Evolutionary conservation across 805 yeast genomes (phyloP).

Genomic region (Wickerhamomyces ciferrii): DNA sequence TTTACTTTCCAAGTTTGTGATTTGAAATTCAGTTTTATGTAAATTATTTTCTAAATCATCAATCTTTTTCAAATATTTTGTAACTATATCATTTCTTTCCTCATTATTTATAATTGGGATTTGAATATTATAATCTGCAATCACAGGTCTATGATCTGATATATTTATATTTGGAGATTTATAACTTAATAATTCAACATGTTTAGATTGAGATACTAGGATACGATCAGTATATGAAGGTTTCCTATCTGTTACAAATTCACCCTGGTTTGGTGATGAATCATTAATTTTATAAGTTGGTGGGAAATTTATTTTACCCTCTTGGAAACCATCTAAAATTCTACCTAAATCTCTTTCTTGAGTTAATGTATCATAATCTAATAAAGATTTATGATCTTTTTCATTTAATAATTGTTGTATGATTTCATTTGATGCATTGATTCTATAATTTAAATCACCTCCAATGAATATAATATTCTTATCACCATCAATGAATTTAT

Average conservation of each 20-base stretch:
- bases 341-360: conserved; percentile 27
- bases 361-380: conserved; percentile 39
- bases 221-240: conserved; percentile 63
- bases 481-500: conserved; percentile 10
- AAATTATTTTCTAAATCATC: conserved; percentile 39
- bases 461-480: conserved; percentile 29
- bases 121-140: conserved; percentile 27
- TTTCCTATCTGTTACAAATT: conserved; percentile 29
- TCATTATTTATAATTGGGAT: conserved; percentile 31
- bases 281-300: conserved; percentile 48
- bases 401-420: conserved; percentile 23
- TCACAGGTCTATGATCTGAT: conserved; percentile 58
- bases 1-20: conserved; percentile 28
- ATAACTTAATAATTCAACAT: conserved; percentile 20
- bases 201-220: conserved; percentile 30
- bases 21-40: conserved; percentile 33
- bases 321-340: conserved; percentile 40
- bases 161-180: conserved; percentile 19
- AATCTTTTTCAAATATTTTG: conserved; percentile 31
- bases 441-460: conserved; percentile 55
- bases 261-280: conserved; percentile 6
- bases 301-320: conserved; percentile 39
- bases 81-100: conserved; percentile 28
- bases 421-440: conserved; percentile 24
- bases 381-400: conserved; percentile 27